Evolutionary conservation across 805 yeast species (phyloP), one percentile per base, ranked within the genome.

Genomic region (Kazachstania kunashirensis): DNA sequence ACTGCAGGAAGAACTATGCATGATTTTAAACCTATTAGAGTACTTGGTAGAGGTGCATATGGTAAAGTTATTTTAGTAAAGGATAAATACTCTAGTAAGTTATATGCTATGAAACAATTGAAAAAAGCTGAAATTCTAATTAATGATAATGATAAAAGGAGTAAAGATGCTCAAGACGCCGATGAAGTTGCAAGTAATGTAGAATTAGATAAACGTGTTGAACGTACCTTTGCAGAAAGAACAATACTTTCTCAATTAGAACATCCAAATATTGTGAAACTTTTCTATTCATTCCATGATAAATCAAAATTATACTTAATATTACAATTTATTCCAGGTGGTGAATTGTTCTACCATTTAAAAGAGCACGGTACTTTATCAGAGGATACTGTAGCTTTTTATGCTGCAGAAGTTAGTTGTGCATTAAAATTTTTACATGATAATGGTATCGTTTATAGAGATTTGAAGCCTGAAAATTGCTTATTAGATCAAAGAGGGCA

Each of bases 391-490:
- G 82, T 85, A 2, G 75, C 86, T 3, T 84, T 77, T 50, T 84
- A 84, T 46, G 68, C 77, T 3, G 94, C 92, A 0, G 92, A 85
- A 50, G 78, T 84, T 62, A 75, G 84, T 5, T 67, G 81, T 32
- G 95, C 94, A 0, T 59, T 85, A 28, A 63, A 68, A 33, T 94
- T 86, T 57, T 63, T 85, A 18, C 95, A 85, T 53, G 67, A 67
- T 30, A 69, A 79, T 14, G 95, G 95, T 11, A 79, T 85, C 15
- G 88, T 85, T 4, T 86, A 85, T 50, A 71, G 95, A 29, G 96
- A 85, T 54, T 64, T 85, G 45, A 85, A 85, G 57, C 95, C 95
- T 1, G 95, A 84, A 57, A 84, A 84, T 50, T 85, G 94, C 51
- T 62, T 85, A 48, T 62, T 84, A 24, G 79, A 83, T 50, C 62